These are phyloP conservation scores for Populus hybrid DNA, from an alignment of 441 rosid species.

Conservation along the genomic window DNA sequence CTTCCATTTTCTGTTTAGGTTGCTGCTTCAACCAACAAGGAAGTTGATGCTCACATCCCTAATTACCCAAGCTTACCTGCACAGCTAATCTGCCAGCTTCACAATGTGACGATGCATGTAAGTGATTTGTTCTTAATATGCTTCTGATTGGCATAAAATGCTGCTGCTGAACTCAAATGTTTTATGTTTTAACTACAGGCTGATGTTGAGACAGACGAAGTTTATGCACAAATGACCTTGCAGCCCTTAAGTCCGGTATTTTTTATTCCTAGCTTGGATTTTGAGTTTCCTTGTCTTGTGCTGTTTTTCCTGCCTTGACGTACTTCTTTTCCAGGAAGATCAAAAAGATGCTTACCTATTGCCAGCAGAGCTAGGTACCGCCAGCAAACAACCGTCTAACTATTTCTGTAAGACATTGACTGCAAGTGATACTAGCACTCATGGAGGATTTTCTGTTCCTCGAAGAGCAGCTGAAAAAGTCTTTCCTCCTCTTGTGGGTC, in stretches of 20 bases:
- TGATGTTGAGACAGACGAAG: background rate
- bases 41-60: too few relatives aligned
- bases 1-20: background rate
- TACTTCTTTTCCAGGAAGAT: slow-evolving; percentile 48
- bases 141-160: background rate
- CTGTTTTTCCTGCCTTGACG: slow-evolving; percentile 9
- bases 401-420: background rate
- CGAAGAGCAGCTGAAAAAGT: background rate
- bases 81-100: too few relatives aligned
- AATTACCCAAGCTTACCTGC: too few relatives aligned
- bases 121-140: background rate
- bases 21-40: background rate
- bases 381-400: slow-evolving; percentile 13
- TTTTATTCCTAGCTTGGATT: background rate
- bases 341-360: slow-evolving; percentile 58
- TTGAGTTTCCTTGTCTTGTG: slow-evolving; percentile 3
- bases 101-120: too few relatives aligned
- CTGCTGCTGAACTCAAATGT: background rate
- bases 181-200: background rate
- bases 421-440: background rate
- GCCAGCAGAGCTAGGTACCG: slow-evolving; percentile 54
- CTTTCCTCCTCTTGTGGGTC: slow-evolving; percentile 15
- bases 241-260: slow-evolving; percentile 67
- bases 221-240: slow-evolving; percentile 43
- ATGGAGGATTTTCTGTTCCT: background rate